These are phyloP conservation scores for Emmonsiellopsis sp. DNA, from an alignment of 2,329 filamentous ascomycete species.

Conservation along the genomic window DNA sequence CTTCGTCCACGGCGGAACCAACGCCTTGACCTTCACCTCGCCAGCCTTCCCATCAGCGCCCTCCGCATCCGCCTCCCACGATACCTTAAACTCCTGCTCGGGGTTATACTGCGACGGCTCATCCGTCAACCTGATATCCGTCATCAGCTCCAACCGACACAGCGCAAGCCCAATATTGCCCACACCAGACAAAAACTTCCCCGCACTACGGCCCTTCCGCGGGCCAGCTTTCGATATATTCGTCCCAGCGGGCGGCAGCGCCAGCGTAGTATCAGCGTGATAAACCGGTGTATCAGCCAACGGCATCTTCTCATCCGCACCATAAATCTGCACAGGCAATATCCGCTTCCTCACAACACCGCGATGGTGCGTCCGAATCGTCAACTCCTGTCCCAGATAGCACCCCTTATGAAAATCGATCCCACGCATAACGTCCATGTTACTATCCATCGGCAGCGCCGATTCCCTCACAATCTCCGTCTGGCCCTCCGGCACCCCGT, in stretches of 20 bases:
- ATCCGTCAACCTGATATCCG: constrained; percentile 62
- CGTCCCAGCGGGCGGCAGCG: constrained; percentile 28
- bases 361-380: constrained; percentile 87
- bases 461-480: constrained; percentile 61
- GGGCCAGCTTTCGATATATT: constrained; percentile 46
- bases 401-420: constrained; percentile 95
- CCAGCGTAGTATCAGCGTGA: constrained; percentile 17
- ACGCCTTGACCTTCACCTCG: constrained; percentile 59
- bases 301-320: constrained; percentile 31
- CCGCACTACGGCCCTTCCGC: constrained; percentile 57
- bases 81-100: constrained; percentile 53
- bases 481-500: constrained; percentile 78
- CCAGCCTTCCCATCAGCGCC: constrained; percentile 26
- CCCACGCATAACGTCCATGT: constrained; percentile 74
- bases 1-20: constrained; percentile 69
- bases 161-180: constrained; percentile 82
- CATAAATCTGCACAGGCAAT: constrained; percentile 68
- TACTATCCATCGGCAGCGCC: constrained; percentile 77
- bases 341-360: constrained; percentile 89
- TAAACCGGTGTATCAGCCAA: constrained; percentile 42
- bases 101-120: constrained; percentile 52
- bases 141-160: constrained; percentile 87
- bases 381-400: constrained; percentile 93
- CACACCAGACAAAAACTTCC: constrained; percentile 68
- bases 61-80: constrained; percentile 39